These are phyloP conservation scores for Cutaneotrichosporon sp. DNA, from an alignment of 1,284 basidiomycete species.

Conservation along the genomic window DNA sequence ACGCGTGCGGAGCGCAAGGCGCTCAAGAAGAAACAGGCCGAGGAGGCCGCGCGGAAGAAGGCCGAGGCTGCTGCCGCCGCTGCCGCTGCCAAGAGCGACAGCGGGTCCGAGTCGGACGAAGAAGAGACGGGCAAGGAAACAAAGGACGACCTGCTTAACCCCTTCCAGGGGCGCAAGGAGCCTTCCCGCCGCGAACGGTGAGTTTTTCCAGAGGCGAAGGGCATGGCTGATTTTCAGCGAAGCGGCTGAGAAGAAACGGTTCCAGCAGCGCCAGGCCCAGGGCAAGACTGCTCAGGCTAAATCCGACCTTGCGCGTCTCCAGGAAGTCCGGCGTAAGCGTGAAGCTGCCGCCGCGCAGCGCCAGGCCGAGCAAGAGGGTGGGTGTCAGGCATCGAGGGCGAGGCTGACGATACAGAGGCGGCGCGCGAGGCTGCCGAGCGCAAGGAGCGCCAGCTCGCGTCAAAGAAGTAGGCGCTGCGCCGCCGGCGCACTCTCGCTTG, in stretches of 20 bases:
- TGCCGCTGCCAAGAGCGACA: constrained; percentile 44
- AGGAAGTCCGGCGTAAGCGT: constrained; percentile 75
- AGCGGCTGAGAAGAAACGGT: constrained; percentile 76
- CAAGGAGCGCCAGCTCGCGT: constrained; percentile 25
- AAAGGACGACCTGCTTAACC: constrained; percentile 34
- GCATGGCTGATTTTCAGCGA: constrained; percentile 55
- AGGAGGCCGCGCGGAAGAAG: constrained; percentile 45
- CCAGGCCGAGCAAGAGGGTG: constrained; percentile 72
- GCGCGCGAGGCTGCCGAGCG: constrained; percentile 42
- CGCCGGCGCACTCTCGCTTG: too few species aligned
- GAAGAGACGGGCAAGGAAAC: constrained; percentile 53
- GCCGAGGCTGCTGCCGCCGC: constrained; percentile 31
- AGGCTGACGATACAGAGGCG: constrained; percentile 30
- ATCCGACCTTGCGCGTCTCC: constrained; percentile 75
- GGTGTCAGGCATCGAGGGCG: constrained; percentile 5
- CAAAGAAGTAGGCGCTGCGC: constrained; percentile 3
- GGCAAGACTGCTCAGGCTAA: constrained; percentile 88
- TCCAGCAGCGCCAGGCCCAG: constrained; percentile 54
- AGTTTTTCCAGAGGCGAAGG: constrained; percentile 21
- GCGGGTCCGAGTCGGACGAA: constrained; percentile 46
- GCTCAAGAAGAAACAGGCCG: constrained; percentile 61
- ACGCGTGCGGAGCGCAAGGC: constrained; percentile 62
- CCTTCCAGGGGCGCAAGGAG: constrained; percentile 42
- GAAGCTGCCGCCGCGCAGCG: constrained; percentile 77
- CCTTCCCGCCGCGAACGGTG: constrained; percentile 65